These are phyloP conservation scores for Hibiscus syriacus DNA, from an alignment of 345 rosid species.

Conservation along the genomic window DNA sequence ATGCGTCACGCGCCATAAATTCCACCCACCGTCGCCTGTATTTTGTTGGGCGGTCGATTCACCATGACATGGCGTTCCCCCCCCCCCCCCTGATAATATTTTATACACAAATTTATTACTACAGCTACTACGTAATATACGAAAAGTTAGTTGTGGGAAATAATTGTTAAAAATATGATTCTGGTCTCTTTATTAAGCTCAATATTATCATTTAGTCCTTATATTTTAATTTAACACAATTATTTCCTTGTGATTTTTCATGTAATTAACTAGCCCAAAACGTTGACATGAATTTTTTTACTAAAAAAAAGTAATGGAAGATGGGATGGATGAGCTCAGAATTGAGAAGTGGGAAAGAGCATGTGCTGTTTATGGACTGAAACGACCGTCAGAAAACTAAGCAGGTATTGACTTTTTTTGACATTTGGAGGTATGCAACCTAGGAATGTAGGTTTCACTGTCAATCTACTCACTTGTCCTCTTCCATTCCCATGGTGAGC, in stretches of 20 bases:
- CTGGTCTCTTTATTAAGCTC: background rate
- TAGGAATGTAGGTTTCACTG: conserved; percentile 10
- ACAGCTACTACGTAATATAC: background rate
- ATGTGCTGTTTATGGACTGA: conserved; percentile 5
- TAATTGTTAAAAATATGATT: background rate
- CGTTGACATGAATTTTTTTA: too few relatives aligned
- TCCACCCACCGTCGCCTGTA: background rate
- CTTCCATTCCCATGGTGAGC: too few relatives aligned
- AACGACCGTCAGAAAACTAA: conserved; percentile 16
- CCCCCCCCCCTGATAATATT: too few relatives aligned
- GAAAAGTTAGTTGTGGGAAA: background rate
- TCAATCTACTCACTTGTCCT: background rate
- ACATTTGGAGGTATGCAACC: background rate
- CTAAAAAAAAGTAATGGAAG: background rate
- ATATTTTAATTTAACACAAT: too few relatives aligned
- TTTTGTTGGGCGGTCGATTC: background rate
- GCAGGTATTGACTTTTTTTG: too few relatives aligned
- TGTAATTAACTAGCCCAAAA: too few relatives aligned
- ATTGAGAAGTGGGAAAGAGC: conserved; percentile 8
- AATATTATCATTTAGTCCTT: background rate
- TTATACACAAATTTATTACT: background rate
- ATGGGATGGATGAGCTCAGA: background rate
- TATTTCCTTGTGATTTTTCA: background rate
- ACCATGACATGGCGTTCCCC: conserved; percentile 1
- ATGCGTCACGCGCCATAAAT: conserved; percentile 5